Evolutionary conservation across 306 rosid genomes (phyloP), one percentile per base, ranked within the genome.

Genomic region (Lathyrus sativus): DNA sequence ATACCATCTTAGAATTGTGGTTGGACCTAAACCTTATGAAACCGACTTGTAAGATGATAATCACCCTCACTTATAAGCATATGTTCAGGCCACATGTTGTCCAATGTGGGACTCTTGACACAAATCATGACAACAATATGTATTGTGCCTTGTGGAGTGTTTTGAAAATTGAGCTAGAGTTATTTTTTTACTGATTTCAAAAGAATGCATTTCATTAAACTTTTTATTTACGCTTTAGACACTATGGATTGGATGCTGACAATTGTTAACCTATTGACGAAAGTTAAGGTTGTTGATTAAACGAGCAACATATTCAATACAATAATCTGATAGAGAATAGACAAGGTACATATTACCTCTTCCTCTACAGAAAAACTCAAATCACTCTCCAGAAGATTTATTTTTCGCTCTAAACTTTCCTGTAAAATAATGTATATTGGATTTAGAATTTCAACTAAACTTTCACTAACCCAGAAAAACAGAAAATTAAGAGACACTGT

Each of bases 391-490:
- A 82, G 75, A 55, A 67, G 77, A 80, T 68, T 70, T 79, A 84
- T 39, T 71, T 71, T 90, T 79, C 70, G 84, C 71, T 81, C 81
- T 68, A 90, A 82, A 80, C 85, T 78, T 67, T 50, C 89, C 95
- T 90, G 87, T 24, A 17, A 33, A 75, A 80, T 60, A 71, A 33
- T 59, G 43, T 41, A 74, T 4, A 55, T 18, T 77, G 39, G 68
- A 78, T 71, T 80, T 59, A 49, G 71, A 33, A 54, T 65, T 65
- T 15, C 48, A 33, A 50, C 50, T 37, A 58, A 55, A 49, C 41
- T 58, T 44, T 49, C n/a, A 7, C 41, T 62, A 33, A 53, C 22
- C 29, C 58, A 49, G 14, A 41, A 42, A 53, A 33, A 46, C 18
- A 13, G 35, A 11, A 56, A 62, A 29, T n/a, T 48, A 19, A 17